phyloP scores from a whole-genome alignment of 805 yeast species.

The Metschnikowia cerradonensis region DNA sequence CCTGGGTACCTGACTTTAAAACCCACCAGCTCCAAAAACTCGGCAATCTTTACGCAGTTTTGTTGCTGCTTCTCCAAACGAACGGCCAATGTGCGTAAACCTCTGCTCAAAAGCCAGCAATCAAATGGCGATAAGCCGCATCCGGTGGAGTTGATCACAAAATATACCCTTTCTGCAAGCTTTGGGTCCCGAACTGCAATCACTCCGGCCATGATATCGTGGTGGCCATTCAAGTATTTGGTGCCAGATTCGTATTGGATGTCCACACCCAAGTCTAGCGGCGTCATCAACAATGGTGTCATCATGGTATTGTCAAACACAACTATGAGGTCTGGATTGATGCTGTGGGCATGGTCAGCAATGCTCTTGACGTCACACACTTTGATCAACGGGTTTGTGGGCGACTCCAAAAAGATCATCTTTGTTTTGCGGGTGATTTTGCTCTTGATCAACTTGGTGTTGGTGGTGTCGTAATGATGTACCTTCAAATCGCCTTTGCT shows the following conservation, averaged over 20 bases:
- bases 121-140: conserved; percentile 91
- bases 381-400: conserved; percentile 90
- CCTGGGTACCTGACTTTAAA: conserved; percentile 87
- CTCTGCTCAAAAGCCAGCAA: conserved; percentile 83
- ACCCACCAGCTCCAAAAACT: conserved; percentile 63
- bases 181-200: conserved; percentile 63
- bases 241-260: conserved; percentile 94
- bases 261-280: conserved; percentile 82
- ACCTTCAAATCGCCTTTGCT: conserved; percentile 62
- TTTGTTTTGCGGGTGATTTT: conserved; percentile 57
- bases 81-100: conserved; percentile 81
- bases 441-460: conserved; percentile 54
- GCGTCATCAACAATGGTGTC: conserved; percentile 84
- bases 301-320: conserved; percentile 97
- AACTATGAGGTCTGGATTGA: conserved; percentile 63
- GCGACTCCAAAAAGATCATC: conserved; percentile 82
- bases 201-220: conserved; percentile 95
- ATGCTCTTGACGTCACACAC: conserved; percentile 75
- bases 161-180: conserved; percentile 66
- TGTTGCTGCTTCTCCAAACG: conserved; percentile 85
- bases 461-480: conserved; percentile 78
- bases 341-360: conserved; percentile 59
- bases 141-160: conserved; percentile 84
- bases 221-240: conserved; percentile 90
- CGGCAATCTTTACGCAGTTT: conserved; percentile 73